These are phyloP conservation scores for Microthlaspi erraticum DNA, from an alignment of 345 rosid species.

Conservation along the genomic window DNA sequence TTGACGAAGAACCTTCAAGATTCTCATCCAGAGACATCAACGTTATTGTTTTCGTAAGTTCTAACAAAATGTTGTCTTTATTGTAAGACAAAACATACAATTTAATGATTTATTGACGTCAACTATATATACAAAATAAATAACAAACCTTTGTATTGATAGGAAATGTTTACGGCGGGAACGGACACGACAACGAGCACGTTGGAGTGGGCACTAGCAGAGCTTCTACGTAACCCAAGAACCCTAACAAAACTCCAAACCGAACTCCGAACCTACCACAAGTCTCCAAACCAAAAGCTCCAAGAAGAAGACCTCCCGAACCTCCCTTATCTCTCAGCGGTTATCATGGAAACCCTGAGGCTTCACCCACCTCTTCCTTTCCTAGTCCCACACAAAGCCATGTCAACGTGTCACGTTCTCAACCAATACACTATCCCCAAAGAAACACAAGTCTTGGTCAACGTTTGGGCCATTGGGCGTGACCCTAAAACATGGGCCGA, in stretches of 20 bases:
- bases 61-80: background rate
- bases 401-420: constrained; percentile 59
- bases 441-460: constrained; percentile 75
- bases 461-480: constrained; percentile 71
- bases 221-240: constrained; percentile 64
- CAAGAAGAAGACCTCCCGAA: constrained; percentile 60
- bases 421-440: constrained; percentile 57
- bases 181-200: constrained; percentile 91
- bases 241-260: constrained; percentile 54
- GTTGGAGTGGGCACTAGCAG: constrained; percentile 90
- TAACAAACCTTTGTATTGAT: background rate
- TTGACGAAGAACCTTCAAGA: constrained; percentile 51
- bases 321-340: constrained; percentile 71
- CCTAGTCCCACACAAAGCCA: constrained; percentile 84
- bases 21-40: constrained; percentile 69
- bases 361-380: constrained; percentile 85
- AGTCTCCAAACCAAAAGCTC: constrained; percentile 45
- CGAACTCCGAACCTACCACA: constrained; percentile 54
- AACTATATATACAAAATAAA: background rate
- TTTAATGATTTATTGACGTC: background rate
- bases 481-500: constrained; percentile 69
- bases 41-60: constrained; percentile 68
- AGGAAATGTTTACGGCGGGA: constrained; percentile 89
- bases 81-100: background rate
- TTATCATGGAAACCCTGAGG: constrained; percentile 75